Percentiles rank a stretch among this genome's conserved stretches.
Evolutionary conservation across 345 rosid species (phyloP).

Genomic region (Citrus inodora): DNA sequence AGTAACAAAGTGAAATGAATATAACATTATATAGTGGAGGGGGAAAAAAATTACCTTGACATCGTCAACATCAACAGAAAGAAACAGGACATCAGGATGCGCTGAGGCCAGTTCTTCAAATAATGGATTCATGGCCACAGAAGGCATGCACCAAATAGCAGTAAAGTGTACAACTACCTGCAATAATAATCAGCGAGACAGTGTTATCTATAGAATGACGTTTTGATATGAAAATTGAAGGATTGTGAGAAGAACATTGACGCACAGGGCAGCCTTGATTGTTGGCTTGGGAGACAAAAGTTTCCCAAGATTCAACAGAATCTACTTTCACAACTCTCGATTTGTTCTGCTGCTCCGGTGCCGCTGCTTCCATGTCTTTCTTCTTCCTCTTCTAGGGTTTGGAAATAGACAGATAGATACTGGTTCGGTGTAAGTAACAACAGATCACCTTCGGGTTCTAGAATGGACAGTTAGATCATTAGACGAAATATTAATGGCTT

Average conservation of each 20-base stretch:
- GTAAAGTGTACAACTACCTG: conserved; percentile 86
- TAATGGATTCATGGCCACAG: conserved; percentile 78
- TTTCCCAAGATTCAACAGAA: conserved; percentile 67
- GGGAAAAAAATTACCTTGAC: conserved; percentile 47
- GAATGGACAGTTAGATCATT: neutral
- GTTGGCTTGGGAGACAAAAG: conserved; percentile 54
- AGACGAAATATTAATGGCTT: neutral
- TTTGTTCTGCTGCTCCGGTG: conserved; percentile 42
- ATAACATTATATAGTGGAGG: too few relatives aligned
- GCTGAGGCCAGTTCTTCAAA: conserved; percentile 65
- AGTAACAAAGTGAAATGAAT: neutral
- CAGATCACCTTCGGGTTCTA: neutral
- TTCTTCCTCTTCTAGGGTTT: conserved; percentile 4
- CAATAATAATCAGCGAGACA: conserved; percentile 1
- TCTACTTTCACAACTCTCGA: conserved; percentile 59
- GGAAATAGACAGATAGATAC: neutral
- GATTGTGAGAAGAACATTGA: neutral
- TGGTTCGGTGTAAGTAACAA: too few relatives aligned
- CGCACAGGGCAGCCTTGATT: conserved; percentile 66
- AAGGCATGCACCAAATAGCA: conserved; percentile 91
- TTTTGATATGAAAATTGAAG: neutral
- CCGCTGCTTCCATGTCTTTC: conserved; percentile 28
- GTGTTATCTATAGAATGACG: neutral
- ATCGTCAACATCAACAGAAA: conserved; percentile 86
- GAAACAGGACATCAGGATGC: conserved; percentile 66